Evolutionary conservation across 306 rosid species (phyloP).

Genomic region (Cucurbita pepo): DNA sequence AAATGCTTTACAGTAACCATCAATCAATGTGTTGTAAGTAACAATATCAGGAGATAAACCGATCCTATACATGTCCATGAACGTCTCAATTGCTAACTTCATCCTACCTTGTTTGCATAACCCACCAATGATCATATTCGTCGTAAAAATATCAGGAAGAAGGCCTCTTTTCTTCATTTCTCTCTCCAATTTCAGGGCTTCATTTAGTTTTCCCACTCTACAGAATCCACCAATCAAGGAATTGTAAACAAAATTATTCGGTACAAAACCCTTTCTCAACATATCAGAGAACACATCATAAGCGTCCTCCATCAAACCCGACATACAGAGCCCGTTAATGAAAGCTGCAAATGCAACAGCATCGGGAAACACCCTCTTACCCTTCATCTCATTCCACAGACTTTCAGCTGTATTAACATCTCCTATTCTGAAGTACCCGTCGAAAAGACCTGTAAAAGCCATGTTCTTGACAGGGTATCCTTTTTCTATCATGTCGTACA

Average conservation of each 20-base stretch:
- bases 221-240: conserved; percentile 62
- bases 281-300: conserved; percentile 32
- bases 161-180: conserved; percentile 57
- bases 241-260: conserved; percentile 62
- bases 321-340: conserved; percentile 53
- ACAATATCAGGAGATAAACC: conserved; percentile 50
- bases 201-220: conserved; percentile 28
- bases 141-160: conserved; percentile 49
- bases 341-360: conserved; percentile 58
- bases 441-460: conserved; percentile 54
- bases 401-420: conserved; percentile 41
- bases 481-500: conserved; percentile 41
- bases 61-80: conserved; percentile 32
- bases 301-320: conserved; percentile 50
- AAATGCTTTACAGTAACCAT: conserved; percentile 53
- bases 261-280: conserved; percentile 40
- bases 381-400: conserved; percentile 62
- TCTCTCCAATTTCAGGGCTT: conserved; percentile 42
- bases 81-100: conserved; percentile 40
- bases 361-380: conserved; percentile 44
- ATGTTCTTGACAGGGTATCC: conserved; percentile 41
- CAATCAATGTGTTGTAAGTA: conserved; percentile 52
- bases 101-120: conserved; percentile 53
- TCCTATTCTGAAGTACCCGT: conserved; percentile 41
- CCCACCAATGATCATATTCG: conserved; percentile 53